Evolutionary conservation across 169 alveolate species (phyloP).

Genomic region (Theileria orientalis): DNA sequence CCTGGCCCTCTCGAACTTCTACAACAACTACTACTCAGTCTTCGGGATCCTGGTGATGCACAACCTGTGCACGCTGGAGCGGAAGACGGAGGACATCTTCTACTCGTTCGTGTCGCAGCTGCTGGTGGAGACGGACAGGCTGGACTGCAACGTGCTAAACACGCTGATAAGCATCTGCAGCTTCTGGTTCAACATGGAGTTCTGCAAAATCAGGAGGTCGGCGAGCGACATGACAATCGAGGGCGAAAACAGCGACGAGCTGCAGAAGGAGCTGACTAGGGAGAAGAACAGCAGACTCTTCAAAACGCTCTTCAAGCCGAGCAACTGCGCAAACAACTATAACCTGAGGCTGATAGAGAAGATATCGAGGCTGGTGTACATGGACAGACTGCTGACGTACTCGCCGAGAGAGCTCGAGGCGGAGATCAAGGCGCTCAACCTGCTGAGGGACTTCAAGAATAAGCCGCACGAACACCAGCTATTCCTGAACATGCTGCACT

Average conservation of each 20-base stretch:
- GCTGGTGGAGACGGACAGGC: constrained; percentile 2
- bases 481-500: constrained; percentile 57
- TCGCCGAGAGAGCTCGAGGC: constrained; percentile 43
- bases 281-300: constrained; percentile 37
- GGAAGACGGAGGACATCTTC: constrained; percentile 27
- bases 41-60: constrained; percentile 53
- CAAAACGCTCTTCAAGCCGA: constrained; percentile 22
- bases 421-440: constrained; percentile 17
- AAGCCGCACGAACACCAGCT: constrained; percentile 48
- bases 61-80: constrained; percentile 47
- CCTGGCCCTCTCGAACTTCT: constrained; percentile 25
- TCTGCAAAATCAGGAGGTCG: constrained; percentile 49
- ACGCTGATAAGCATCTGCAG: constrained; percentile 19
- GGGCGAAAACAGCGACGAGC: constrained; percentile 15
- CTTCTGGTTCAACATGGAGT: constrained; percentile 60
- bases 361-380: constrained; percentile 47
- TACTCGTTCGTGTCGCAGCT: constrained; percentile 21
- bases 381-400: constrained; percentile 44
- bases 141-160: constrained; percentile 45
- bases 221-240: constrained; percentile 22
- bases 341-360: constrained; percentile 47
- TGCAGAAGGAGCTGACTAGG: constrained; percentile 34
- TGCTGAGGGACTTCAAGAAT: constrained; percentile 36
- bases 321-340: constrained; percentile 6
- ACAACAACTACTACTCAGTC: constrained; percentile 24